These are phyloP conservation scores for Cicer judaicum DNA, from an alignment of 306 rosid species.

Conservation along the genomic window DNA sequence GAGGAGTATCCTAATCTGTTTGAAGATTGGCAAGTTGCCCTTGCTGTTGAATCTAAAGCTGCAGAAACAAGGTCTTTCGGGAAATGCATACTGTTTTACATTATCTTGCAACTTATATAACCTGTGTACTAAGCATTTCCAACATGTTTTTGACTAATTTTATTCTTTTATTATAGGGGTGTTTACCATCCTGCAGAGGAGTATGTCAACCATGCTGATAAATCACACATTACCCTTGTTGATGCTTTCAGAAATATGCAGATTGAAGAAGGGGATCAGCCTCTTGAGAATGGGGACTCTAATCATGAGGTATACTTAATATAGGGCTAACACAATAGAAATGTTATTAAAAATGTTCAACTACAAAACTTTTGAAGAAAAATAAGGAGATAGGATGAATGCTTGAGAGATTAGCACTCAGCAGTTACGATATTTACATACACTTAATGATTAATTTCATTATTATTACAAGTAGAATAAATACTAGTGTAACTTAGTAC, in stretches of 20 bases:
- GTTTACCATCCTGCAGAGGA: conserved; percentile 73
- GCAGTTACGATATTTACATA: not conserved
- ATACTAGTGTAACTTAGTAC: conserved; percentile 1
- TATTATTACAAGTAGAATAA: not conserved
- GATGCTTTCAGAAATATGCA: conserved; percentile 88
- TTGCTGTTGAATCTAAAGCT: conserved; percentile 83
- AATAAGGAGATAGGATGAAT: not conserved
- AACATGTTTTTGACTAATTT: conserved; percentile 27
- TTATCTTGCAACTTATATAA: conserved; percentile 30
- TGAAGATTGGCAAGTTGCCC: conserved; percentile 98
- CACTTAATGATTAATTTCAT: not conserved
- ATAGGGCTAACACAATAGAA: conserved; percentile 8
- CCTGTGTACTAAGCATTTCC: conserved; percentile 13
- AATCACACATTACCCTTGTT: conserved; percentile 76
- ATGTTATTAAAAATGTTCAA: conserved; percentile 17
- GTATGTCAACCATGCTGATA: conserved; percentile 64
- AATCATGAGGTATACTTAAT: conserved; percentile 65
- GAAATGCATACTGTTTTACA: conserved; percentile 9
- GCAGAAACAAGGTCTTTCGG: conserved; percentile 67
- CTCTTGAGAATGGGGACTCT: conserved; percentile 85
- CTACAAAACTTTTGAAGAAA: not conserved
- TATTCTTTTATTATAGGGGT: conserved; percentile 60
- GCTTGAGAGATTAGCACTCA: not conserved
- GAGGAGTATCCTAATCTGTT: conserved; percentile 96
- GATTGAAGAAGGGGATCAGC: conserved; percentile 68